Evolutionary conservation across 768 basidiomycete species (phyloP), one percentile per base, ranked within the genome.

Genomic region (Sistotremastrum suecicum): DNA sequence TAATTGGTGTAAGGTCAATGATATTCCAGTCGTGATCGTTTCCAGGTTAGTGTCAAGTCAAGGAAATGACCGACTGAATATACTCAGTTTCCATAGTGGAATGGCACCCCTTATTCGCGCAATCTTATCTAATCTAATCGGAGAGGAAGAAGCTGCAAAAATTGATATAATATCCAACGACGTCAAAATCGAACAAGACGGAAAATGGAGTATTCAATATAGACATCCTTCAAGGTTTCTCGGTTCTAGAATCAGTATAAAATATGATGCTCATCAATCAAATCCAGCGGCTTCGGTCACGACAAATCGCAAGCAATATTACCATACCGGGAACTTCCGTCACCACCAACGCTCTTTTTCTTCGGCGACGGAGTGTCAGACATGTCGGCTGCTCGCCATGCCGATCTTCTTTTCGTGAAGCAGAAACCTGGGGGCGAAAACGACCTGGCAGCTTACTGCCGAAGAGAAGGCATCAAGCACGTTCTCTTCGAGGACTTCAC

Each of bases 361-460:
- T 92, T 95, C 51, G 95, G 95, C 0, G 95, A 99, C 59, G 95
- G 95, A 34, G 95, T 95, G 42, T 91, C 88, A 87, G 91, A 95
- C 60, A 75, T 95, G 62, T 91, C 87, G 6, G 94, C 95, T 3
- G 95, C 95, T 0, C 71, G 69, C 47, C 86, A 92, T 54, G 90
- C 95, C 11, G 91, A 98, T 61, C 65, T 91, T 12, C 72, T 99
- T n/a, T 97, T 98, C 58, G 90, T 92, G 51, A 98, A 97, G 62
- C 69, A 72, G 51, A 87, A 85, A 52, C 56, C 61, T 1, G 75
- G 75, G 47, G 80, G 79, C 34, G 85, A 85, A 53, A 95, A 92
- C 56, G 91, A 97, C 57, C 69, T 99, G 7, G 78, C 80, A 46
- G 69, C 70, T 9, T 94, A 88, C 63, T 97, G 92, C 67, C 72